Evolutionary conservation across 2,329 filamentous ascomycete species (phyloP), one percentile per base, ranked within the genome.

Genomic region (Phaeophleospora eucalypticola): DNA sequence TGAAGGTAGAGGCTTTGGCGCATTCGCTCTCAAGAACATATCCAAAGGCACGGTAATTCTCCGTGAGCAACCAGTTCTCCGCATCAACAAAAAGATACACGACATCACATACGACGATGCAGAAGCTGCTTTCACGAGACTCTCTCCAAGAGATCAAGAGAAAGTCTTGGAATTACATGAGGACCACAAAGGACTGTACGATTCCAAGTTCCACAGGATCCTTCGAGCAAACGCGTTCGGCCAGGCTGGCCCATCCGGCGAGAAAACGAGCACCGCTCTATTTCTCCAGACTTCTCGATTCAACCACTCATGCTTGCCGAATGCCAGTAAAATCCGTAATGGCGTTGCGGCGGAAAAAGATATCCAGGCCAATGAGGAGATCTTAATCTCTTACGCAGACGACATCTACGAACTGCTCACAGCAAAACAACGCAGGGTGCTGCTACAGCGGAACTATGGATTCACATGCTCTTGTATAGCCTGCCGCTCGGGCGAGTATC

Each of bases 181-280:
- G n/a, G 27, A n/a, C 27, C 8, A 32, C n/a, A 32, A 32, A 8
- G 27, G 8, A 32, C n/a, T 8, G 4, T 18, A 18, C 7, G 9
- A 27, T 9, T 24, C 37, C 37, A 40, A 40, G 27, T 18, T 27
- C 18, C 21, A 18, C 17, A 18, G 37, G 4, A 40, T 40, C 18
- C 27, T 40, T 19, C 20, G 27, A 8, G 37, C 37, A 24, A 40
- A 40, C 37, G 37, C 18, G 10, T 40, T 40, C 15, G 19, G 37
- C 15, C 9, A 4, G 14, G n/a, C n/a, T n/a, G n/a, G n/a, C n/a
- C n/a, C n/a, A n/a, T n/a, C n/a, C n/a, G n/a, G n/a, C n/a, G n/a
- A n/a, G n/a, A n/a, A 20, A 7, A 40, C 20, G 37, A 12, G 9
- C 9, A 40, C 10, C 4, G 20, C 18, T 40, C 8, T 40, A 40